Conservation (phyloP, 257 asterid genomes). For the Orobanche coerulescens region DNA sequence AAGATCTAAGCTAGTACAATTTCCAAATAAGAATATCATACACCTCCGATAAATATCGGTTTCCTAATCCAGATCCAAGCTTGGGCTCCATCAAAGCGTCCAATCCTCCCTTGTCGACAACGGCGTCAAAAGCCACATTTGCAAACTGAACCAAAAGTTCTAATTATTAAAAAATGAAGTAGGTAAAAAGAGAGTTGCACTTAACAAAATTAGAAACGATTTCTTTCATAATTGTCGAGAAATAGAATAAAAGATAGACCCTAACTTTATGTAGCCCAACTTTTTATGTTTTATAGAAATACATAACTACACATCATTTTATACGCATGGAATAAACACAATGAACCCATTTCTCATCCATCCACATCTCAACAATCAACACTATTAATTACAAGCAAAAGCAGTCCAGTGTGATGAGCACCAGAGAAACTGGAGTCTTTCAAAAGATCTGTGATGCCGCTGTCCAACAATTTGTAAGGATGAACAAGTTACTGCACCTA, state of each 20-base stretch:
- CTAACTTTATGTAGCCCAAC: not conserved
- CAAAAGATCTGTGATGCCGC: too few relatives aligned
- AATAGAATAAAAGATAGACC: not conserved
- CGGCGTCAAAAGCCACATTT: constrained; percentile 52
- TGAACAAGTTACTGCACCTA: too few relatives aligned
- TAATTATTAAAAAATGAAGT: constrained; percentile 15
- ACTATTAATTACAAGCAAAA: too few relatives aligned
- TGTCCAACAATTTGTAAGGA: too few relatives aligned
- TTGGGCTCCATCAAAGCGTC: constrained; percentile 98
- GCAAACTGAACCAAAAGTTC: constrained; percentile 44
- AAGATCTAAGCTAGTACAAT: not conserved
- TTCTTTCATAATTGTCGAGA: not conserved
- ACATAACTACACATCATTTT: not conserved
- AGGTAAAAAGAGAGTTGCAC: constrained; percentile 5
- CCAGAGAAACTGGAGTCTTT: too few relatives aligned
- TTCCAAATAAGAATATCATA: constrained; percentile 17
- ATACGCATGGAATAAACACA: not conserved
- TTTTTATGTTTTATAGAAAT: not conserved
- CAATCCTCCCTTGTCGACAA: constrained; percentile 95
- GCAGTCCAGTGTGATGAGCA: too few relatives aligned
- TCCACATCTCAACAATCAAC: too few relatives aligned
- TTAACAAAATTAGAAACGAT: not conserved
- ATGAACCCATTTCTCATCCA: too few relatives aligned
- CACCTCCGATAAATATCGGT: constrained; percentile 77
- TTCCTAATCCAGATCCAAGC: constrained; percentile 70